These are phyloP conservation scores for Gaultheria prostrata DNA, from an alignment of 148 eudicot species.

Conservation along the genomic window DNA sequence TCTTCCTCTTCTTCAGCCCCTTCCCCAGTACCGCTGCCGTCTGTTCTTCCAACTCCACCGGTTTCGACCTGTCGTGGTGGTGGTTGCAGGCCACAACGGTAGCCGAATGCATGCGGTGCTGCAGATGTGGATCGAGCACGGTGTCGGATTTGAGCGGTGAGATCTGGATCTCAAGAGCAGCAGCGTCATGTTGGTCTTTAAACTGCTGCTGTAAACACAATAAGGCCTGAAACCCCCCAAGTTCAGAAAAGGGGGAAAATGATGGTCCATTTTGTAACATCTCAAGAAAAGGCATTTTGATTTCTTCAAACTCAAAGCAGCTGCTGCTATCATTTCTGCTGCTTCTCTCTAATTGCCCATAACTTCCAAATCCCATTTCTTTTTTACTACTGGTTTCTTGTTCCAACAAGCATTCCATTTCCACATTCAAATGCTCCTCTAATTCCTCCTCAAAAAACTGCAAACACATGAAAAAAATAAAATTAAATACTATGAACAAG, in stretches of 20 bases:
- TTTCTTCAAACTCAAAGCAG: slow-evolving; percentile 44
- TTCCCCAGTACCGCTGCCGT: background rate
- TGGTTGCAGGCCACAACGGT: slow-evolving; percentile 3
- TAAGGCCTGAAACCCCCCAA: slow-evolving; percentile 40
- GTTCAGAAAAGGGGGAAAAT: slow-evolving; percentile 27
- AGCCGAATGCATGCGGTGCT: background rate
- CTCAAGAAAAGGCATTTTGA: slow-evolving; percentile 45
- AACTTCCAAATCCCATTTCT: slow-evolving; percentile 13
- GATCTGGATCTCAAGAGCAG: slow-evolving; percentile 16
- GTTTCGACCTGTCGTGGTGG: background rate
- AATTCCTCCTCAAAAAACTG: slow-evolving; percentile 36
- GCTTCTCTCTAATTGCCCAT: slow-evolving; percentile 18
- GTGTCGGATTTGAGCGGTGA: slow-evolving; percentile 29
- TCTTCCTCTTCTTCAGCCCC: slow-evolving; percentile 26
- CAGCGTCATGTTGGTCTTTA: slow-evolving; percentile 13
- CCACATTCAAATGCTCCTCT: slow-evolving; percentile 30
- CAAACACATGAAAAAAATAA: background rate
- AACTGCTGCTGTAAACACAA: slow-evolving; percentile 26
- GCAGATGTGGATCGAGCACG: background rate
- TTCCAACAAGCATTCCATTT: slow-evolving; percentile 35
- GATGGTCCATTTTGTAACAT: slow-evolving; percentile 34
- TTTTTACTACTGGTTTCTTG: slow-evolving; percentile 12
- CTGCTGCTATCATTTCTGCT: slow-evolving; percentile 10
- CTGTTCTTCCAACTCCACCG: background rate
- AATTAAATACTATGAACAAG: background rate